Evolutionary conservation across 2,329 filamentous ascomycete species (phyloP).

Genomic region (Pyricularia sp.): DNA sequence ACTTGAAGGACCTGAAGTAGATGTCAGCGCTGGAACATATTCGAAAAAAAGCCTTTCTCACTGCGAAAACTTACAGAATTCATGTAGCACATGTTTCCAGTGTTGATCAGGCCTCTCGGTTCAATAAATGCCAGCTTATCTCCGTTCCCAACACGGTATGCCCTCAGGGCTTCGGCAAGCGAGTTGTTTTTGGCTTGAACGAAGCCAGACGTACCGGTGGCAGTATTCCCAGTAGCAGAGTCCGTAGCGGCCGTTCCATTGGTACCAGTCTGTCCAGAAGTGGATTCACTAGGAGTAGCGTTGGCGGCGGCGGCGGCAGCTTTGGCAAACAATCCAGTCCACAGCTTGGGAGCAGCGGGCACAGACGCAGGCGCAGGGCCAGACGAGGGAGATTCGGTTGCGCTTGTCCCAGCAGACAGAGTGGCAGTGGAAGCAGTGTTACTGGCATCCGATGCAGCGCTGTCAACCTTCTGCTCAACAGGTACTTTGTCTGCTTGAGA

Average conservation of each 20-base stretch:
- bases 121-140: conserved; percentile 75
- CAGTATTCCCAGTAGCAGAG: conserved; percentile 13
- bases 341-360: conserved; percentile 24
- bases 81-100: conserved; percentile 99
- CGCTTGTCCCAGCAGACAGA: conserved; percentile 2
- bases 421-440: conserved; percentile 5
- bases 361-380: conserved; percentile 16
- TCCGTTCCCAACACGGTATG: conserved; percentile 57
- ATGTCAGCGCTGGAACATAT: conserved; percentile 21
- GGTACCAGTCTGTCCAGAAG: conserved; percentile 9
- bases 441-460: conserved; percentile 5
- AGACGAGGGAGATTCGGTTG: conserved; percentile 4
- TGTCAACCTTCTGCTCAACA: conserved; percentile 13
- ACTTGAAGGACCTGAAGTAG: conserved; percentile 75
- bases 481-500: conserved; percentile 11
- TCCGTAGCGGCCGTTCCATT: conserved; percentile 17
- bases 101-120: conserved; percentile 88
- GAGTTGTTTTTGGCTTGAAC: conserved; percentile 42
- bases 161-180: conserved; percentile 66
- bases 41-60: not conserved
- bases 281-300: conserved; percentile 6
- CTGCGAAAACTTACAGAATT: conserved; percentile 65
- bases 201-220: conserved; percentile 23
- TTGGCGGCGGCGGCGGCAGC: conserved; percentile 13
- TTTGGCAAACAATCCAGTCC: conserved; percentile 27